These are phyloP conservation scores for Penicillium sumatraense DNA, from an alignment of 2,329 filamentous ascomycete genomes.

Conservation along the genomic window DNA sequence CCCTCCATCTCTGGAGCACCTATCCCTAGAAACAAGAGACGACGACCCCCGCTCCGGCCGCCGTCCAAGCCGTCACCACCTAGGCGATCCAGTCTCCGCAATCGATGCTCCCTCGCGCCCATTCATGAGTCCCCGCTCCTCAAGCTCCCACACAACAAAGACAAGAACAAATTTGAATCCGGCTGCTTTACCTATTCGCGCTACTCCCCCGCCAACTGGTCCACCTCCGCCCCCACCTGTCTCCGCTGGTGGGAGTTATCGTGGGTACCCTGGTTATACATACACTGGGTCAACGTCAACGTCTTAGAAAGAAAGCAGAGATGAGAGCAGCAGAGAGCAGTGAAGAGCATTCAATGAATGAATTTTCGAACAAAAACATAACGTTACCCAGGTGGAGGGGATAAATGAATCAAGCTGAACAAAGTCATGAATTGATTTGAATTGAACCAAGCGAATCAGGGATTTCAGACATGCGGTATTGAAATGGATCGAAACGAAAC, in stretches of 20 bases:
- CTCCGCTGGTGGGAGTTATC: conserved; percentile 32
- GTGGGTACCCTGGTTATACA: conserved; percentile 26
- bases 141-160: conserved; percentile 43
- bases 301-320: too few species aligned
- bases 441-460: too few species aligned
- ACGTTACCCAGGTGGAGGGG: too few species aligned
- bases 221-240: conserved; percentile 63
- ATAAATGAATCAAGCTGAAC: too few species aligned
- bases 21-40: conserved; percentile 48
- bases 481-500: too few species aligned
- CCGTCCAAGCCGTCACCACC: conserved; percentile 33
- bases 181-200: conserved; percentile 68
- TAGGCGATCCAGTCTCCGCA: conserved; percentile 42
- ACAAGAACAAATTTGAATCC: conserved; percentile 47
- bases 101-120: conserved; percentile 44
- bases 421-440: too few species aligned
- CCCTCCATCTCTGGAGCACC: conserved; percentile 48
- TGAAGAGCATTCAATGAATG: too few species aligned
- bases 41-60: conserved; percentile 31
- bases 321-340: too few species aligned
- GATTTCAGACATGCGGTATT: too few species aligned
- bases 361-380: too few species aligned
- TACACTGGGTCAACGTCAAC: too few species aligned
- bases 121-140: conserved; percentile 43
- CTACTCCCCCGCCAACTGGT: conserved; percentile 61